Evolutionary conservation across 1,284 basidiomycete genomes (phyloP), one percentile per base, ranked within the genome.

Genomic region (Naganishia liquefaciens): DNA sequence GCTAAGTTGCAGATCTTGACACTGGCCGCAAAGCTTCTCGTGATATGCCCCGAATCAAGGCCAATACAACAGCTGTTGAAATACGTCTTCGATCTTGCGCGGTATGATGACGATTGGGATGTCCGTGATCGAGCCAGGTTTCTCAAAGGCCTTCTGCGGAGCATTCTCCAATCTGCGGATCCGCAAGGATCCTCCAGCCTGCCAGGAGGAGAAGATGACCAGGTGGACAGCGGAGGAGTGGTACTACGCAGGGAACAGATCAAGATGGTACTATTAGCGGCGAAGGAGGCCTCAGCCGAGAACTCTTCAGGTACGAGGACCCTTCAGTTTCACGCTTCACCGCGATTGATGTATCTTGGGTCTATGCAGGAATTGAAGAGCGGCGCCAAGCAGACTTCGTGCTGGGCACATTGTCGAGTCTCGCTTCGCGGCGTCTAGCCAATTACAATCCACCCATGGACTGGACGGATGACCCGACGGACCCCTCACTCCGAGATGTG

Each of bases 101-200:
- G 89, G 63, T 97, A 93, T 76, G 94, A 97, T 75, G 71, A 80
- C 15, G 86, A 89, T 72, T 94, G 91, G 76, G 91, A 94, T 71
- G 88, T 96, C 37, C 84, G 93, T 40, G 93, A 96, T 76, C 86
- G 92, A 21, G 88, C 86, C 5, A 83, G 93, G 49, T 89, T 92
- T 83, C 76, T 95, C 17, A 79, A 81, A n/a, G 84, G 87, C 2
- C 82, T 95, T 3, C 80, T 93, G 6, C 76, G 81, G 11, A 87
- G 89, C 21, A 71, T 78, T 1, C 60, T 70, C 27, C 68, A 68
- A 19, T 60, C 62, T 68, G 37, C 40, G 10, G 62, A 51, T 11
- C 64, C 63, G 7, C 63, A 43, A 11, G 57, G 49, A 19, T 37
- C 33, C 9, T 5, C 33, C 33, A 13, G 7, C 33, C 61, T 60